Base-by-base conservation (phyloP, 306 rosid species). In the Prunus mira region DNA sequence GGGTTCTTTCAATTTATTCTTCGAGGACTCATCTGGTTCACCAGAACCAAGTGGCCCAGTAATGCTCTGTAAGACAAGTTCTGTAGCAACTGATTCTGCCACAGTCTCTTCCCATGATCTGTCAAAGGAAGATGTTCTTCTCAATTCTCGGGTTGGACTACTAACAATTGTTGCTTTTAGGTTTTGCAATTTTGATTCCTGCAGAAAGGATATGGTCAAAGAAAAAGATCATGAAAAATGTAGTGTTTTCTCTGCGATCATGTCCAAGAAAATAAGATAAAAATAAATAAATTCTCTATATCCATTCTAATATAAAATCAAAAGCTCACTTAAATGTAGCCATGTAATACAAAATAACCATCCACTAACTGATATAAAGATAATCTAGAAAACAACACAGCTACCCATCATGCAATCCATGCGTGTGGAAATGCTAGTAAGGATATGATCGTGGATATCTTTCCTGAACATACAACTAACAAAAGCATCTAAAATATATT, bases 11-110 rank as follows among this genome's bases (percentile, higher is more conserved):
- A 86, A 81, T 79, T 95, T 95, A 77, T 81, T 89, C 84, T 84
- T 92, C 24, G 80, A 71, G 24, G 91, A 82, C 71, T 95, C 99
- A 76, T 92, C 98, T 83, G 76, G 89, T 82, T 92, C 97, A 38
- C 74, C n/a, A 77, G 93, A 87, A 78, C 84, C 80, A 78, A 86
- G 78, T 77, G 85, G 84, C 49, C 77, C 93, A 81, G 78, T 86
- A 73, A 94, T 90, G 81, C 98, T 91, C 82, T 91, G 97, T 76
- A 96, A 92, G 80, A 92, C 97, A 72, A 92, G 93, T 84, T 92
- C 97, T 81, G 89, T 89, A 74, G 99, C 98, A 81, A 92, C 94
- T 70, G 98, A 92, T 82, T 96, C 99, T 77, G 99, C 97, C 56
- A 96, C 96, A 56, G 93, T 87, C 85, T 92, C 99, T 87, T 96